Evolutionary conservation across 192 early-diverging fungal species (phyloP).

Genomic region (Dimargaris cristalligena): DNA sequence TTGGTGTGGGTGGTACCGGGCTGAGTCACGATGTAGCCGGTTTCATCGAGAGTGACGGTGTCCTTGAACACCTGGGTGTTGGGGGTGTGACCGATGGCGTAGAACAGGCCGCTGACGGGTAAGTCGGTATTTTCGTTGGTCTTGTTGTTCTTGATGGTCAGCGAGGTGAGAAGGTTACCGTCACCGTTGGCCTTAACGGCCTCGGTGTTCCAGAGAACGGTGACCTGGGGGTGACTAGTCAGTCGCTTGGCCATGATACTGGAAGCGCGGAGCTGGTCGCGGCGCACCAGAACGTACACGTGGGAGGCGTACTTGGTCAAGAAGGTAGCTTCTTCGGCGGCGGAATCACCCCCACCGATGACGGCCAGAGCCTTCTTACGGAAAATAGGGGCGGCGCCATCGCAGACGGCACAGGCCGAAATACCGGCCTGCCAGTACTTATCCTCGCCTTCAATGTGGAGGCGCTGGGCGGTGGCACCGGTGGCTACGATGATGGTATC

Average conservation of each 20-base stretch:
- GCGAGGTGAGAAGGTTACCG: slow-evolving; percentile 48
- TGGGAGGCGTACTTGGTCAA: slow-evolving; percentile 93
- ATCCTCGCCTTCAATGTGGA: slow-evolving; percentile 79
- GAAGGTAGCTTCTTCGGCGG: slow-evolving; percentile 90
- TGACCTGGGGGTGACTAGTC: slow-evolving; percentile 72
- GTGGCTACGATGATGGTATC: slow-evolving; percentile 86
- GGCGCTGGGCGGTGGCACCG: slow-evolving; percentile 94
- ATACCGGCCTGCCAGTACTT: slow-evolving; percentile 97
- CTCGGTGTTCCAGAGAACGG: slow-evolving; percentile 76
- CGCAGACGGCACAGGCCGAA: slow-evolving; percentile 97
- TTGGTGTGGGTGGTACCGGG: slow-evolving; percentile 72
- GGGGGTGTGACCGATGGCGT: slow-evolving; percentile 93
- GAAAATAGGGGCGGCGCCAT: slow-evolving; percentile 96
- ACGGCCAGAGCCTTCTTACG: slow-evolving; percentile 88
- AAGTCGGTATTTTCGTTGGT: slow-evolving; percentile 47
- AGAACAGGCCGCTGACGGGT: slow-evolving; percentile 83
- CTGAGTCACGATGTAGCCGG: slow-evolving; percentile 73
- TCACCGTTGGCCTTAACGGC: slow-evolving; percentile 80
- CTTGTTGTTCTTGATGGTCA: slow-evolving; percentile 62
- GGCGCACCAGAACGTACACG: slow-evolving; percentile 84
- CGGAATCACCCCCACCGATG: slow-evolving; percentile 93
- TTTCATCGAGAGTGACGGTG: slow-evolving; percentile 67
- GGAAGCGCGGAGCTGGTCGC: slow-evolving; percentile 90
- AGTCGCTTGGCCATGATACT: slow-evolving; percentile 93
- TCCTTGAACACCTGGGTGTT: slow-evolving; percentile 60